These are phyloP conservation scores for Chlorella sp. DNA, from an alignment of 139 green algal species.

Conservation along the genomic window DNA sequence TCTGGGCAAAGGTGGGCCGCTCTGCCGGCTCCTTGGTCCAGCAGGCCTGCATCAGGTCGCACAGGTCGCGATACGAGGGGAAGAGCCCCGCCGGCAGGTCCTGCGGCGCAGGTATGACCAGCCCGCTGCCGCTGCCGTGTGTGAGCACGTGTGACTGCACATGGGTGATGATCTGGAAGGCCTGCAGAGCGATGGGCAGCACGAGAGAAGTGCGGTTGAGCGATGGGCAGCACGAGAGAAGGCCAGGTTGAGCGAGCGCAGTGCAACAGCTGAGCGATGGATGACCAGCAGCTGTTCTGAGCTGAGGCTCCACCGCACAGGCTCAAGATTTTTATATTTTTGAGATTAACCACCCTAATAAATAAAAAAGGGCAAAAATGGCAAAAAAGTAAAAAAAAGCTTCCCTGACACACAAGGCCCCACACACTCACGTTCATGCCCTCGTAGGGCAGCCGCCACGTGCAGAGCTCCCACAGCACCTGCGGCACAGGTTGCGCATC, in stretches of 20 bases:
- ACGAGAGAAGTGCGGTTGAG: not conserved
- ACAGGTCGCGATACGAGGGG: not conserved
- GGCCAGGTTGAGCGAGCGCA: no score
- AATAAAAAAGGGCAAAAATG: no score
- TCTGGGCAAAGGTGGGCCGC: not conserved
- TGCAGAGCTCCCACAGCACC: constrained; percentile 5
- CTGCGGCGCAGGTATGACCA: not conserved
- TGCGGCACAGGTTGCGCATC: not conserved
- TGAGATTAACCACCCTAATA: no score
- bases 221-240: no score
- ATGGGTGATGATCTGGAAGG: constrained; percentile 6
- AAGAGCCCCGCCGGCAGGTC: constrained; percentile 1
- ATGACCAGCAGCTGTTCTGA: no score
- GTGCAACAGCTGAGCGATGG: no score
- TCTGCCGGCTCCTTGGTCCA: not conserved
- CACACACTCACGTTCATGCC: not conserved
- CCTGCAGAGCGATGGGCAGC: not conserved
- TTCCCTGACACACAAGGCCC: no score
- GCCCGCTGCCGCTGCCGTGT: not conserved
- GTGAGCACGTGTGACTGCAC: constrained; percentile 8
- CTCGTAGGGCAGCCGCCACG: not conserved
- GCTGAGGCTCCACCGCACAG: no score
- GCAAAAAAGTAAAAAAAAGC: no score
- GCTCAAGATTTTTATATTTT: no score
- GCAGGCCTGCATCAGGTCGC: not conserved